A percentile compares a stretch with the other conserved stretches of the same genome.
Evolutionary conservation across 225 moss, liverwort and hornwort species (phyloP).

Genomic region (Marchantia paleacea): DNA sequence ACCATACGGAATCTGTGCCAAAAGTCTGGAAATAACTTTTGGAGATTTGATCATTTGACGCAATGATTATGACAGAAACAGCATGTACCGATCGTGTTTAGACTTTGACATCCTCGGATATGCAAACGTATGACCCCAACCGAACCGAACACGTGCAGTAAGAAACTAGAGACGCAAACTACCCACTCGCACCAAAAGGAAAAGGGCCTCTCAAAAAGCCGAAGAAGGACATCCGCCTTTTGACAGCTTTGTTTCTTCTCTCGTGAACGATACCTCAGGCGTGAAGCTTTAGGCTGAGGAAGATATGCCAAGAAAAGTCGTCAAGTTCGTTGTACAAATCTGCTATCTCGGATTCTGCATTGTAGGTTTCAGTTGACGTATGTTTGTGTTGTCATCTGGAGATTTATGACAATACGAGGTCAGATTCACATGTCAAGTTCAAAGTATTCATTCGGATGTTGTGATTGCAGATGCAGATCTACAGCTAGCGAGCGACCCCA

Average conservation of each 20-base stretch:
- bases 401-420: neutral
- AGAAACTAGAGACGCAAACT: too few species aligned
- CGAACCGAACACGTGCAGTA: too few species aligned
- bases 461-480: neutral
- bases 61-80: too few species aligned
- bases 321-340: neutral
- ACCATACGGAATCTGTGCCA: too few species aligned
- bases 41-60: too few species aligned
- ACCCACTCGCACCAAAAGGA: too few species aligned
- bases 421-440: neutral
- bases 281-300: neutral
- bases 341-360: neutral
- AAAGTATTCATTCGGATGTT: neutral
- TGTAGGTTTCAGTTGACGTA: neutral
- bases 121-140: too few species aligned
- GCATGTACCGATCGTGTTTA: too few species aligned
- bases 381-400: neutral
- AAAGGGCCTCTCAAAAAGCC: too few species aligned
- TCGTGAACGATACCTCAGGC: neutral
- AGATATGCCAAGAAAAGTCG: neutral
- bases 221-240: neutral
- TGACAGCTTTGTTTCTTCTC: neutral
- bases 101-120: too few species aligned
- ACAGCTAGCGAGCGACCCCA: neutral
- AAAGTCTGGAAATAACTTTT: too few species aligned